These are phyloP conservation scores for Pseudozyma tsukubaensis DNA, from an alignment of 1,284 basidiomycete genomes.

Conservation along the genomic window DNA sequence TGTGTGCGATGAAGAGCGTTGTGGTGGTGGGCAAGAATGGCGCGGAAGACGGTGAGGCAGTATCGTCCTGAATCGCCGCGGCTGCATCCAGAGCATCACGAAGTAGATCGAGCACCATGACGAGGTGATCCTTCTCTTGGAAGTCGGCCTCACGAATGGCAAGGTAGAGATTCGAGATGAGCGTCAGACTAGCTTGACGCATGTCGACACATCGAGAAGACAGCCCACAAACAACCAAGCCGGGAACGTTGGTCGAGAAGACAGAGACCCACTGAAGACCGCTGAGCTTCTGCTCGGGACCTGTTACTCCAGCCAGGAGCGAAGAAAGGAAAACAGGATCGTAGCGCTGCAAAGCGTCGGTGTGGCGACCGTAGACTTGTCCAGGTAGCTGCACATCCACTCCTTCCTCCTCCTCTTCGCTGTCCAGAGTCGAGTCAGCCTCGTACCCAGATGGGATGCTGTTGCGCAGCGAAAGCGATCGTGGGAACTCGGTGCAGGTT, in stretches of 20 bases:
- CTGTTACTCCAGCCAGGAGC: slow-evolving; percentile 76
- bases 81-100: slow-evolving; percentile 42
- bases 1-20: slow-evolving; percentile 82
- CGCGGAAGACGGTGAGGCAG: slow-evolving; percentile 67
- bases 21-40: slow-evolving; percentile 77
- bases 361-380: slow-evolving; percentile 38
- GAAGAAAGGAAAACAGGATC: slow-evolving; percentile 84
- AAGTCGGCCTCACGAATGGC: slow-evolving; percentile 75
- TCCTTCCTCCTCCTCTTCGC: neutral
- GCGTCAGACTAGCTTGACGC: slow-evolving; percentile 72
- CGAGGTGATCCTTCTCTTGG: slow-evolving; percentile 82
- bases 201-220: slow-evolving; percentile 77
- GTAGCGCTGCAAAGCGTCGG: slow-evolving; percentile 71
- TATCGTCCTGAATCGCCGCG: slow-evolving; percentile 17
- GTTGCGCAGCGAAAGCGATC: slow-evolving; percentile 41
- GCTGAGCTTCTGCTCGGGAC: slow-evolving; percentile 72
- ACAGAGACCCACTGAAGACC: slow-evolving; percentile 85
- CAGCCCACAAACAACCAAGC: slow-evolving; percentile 79
- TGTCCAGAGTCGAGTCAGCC: neutral
- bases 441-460: slow-evolving; percentile 29
- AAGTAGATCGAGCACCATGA: slow-evolving; percentile 80
- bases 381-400: slow-evolving; percentile 9
- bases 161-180: slow-evolving; percentile 70
- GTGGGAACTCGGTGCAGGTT: slow-evolving; percentile 80
- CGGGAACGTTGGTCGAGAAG: slow-evolving; percentile 82